Percentiles rank a stretch among this genome's conserved stretches.
phyloP scores from a whole-genome alignment of 345 rosid species.

The Arabidopsis arenosa region DNA sequence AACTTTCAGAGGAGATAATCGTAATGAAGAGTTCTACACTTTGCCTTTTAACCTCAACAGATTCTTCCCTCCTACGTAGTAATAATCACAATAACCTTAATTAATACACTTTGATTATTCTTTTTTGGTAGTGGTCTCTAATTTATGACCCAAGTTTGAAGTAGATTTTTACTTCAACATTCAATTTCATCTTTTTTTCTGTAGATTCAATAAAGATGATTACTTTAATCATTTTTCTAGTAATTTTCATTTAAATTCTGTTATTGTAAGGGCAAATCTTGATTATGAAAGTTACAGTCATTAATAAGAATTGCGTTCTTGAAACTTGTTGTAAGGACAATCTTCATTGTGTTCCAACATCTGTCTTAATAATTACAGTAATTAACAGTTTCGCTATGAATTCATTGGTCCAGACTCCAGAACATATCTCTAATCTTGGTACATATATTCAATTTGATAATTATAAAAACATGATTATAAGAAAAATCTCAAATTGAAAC shows the following conservation, averaged over 20 bases:
- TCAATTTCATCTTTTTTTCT: background rate
- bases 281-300: too few relatives aligned
- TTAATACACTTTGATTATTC: background rate
- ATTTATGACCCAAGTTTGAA: background rate
- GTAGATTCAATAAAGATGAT: slow-evolving; percentile 22
- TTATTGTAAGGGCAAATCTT: too few relatives aligned
- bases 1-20: slow-evolving; percentile 84
- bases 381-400: too few relatives aligned
- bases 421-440: too few relatives aligned
- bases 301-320: too few relatives aligned
- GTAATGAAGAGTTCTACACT: slow-evolving; percentile 94
- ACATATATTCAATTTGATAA: background rate
- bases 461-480: background rate
- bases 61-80: slow-evolving; percentile 80
- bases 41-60: slow-evolving; percentile 95
- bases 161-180: slow-evolving; percentile 1
- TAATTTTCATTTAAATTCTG: too few relatives aligned
- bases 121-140: slow-evolving; percentile 15
- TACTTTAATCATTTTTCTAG: background rate
- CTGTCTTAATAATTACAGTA: too few relatives aligned
- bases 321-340: too few relatives aligned
- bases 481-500: background rate
- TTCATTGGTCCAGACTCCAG: too few relatives aligned
- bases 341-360: too few relatives aligned
- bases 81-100: background rate